These are phyloP conservation scores for Sequoiadendron giganteum DNA, from an alignment of 75 land plant species.

Conservation along the genomic window DNA sequence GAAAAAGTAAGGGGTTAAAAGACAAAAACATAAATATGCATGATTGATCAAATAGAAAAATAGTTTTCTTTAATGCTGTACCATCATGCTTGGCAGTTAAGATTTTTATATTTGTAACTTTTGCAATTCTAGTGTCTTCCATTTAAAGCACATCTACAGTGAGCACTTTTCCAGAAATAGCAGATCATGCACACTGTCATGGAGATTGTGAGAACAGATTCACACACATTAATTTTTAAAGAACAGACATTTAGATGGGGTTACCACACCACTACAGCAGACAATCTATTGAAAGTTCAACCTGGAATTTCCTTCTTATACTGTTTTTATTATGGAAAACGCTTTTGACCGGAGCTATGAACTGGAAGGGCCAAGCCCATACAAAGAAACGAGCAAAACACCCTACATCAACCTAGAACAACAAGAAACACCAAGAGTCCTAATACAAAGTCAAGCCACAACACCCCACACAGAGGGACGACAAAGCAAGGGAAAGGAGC, in stretches of 20 bases:
- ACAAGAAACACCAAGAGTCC: too few species aligned
- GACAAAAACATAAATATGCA: neutral
- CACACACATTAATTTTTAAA: too few species aligned
- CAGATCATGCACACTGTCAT: neutral
- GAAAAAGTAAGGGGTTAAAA: neutral
- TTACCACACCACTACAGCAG: neutral
- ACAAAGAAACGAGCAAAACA: too few species aligned
- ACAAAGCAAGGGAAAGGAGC: too few species aligned
- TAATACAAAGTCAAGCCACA: too few species aligned
- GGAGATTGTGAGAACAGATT: neutral
- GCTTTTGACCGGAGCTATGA: too few species aligned
- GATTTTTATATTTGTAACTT: neutral
- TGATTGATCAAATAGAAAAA: neutral
- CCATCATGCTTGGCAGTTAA: neutral
- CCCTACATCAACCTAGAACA: too few species aligned
- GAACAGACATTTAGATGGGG: neutral
- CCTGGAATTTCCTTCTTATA: neutral
- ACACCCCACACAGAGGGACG: too few species aligned
- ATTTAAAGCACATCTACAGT: neutral
- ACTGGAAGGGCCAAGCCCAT: too few species aligned
- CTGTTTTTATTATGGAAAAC: too few species aligned
- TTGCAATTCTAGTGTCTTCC: neutral
- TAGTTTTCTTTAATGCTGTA: neutral
- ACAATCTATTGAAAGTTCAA: neutral
- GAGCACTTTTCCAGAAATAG: neutral